These are phyloP conservation scores for Coemansia sp. DNA, from an alignment of 192 early-diverging fungal species.

Conservation along the genomic window DNA sequence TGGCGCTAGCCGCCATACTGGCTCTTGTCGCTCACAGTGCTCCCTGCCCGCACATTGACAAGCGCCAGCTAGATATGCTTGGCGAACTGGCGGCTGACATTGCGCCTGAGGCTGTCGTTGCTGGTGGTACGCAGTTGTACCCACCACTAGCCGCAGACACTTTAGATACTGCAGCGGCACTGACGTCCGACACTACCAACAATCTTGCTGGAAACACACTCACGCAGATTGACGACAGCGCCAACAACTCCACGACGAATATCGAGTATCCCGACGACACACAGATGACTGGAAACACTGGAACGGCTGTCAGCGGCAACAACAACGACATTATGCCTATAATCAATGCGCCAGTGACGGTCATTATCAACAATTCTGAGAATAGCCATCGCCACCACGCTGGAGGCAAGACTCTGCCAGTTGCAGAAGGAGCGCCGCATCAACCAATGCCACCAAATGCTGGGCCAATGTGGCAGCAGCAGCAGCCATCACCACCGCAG, in stretches of 20 bases:
- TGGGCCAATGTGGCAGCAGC: not conserved
- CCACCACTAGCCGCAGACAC: not conserved
- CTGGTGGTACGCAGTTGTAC: not conserved
- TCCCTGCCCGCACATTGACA: conserved; percentile 10
- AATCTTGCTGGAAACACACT: conserved; percentile 44
- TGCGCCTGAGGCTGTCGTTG: not conserved
- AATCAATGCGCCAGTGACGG: conserved; percentile 51
- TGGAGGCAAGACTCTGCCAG: not conserved
- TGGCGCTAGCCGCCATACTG: conserved; percentile 9
- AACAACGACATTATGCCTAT: conserved; percentile 55
- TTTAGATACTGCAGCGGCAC: not conserved
- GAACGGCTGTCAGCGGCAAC: conserved; percentile 50
- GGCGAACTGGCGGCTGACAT: not conserved
- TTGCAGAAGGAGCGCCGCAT: not conserved
- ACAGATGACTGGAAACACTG: conserved; percentile 44
- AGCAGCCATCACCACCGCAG: conserved; percentile 3
- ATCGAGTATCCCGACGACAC: conserved; percentile 39
- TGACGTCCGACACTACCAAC: conserved; percentile 8
- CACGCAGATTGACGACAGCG: conserved; percentile 40
- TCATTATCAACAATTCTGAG: conserved; percentile 35
- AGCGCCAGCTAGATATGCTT: conserved; percentile 18
- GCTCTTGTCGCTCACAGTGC: conserved; percentile 6
- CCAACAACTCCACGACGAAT: conserved; percentile 25
- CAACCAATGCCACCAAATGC: not conserved
- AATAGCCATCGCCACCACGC: not conserved